Base-by-base conservation (phyloP, 257 asterid species). In the Petunia secreta region DNA sequence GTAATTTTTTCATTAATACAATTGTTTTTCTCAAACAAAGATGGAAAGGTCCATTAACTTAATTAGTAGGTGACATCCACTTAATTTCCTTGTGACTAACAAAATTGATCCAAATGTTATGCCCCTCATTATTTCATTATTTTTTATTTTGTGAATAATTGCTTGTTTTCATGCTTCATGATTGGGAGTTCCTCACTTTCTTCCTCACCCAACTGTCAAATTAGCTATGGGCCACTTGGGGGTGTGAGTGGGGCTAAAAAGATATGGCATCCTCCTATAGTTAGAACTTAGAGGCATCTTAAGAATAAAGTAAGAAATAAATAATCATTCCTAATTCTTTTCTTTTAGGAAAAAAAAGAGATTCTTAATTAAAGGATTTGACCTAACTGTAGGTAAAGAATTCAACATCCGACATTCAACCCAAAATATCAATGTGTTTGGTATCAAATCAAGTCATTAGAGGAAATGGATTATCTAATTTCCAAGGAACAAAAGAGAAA, bases 301-400 rank as follows among this genome's bases (percentile, higher is more conserved):
- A 80, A 41, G 78, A 52, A 68, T 81, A 88, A 89, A 89, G 90
- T 55, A 81, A 84, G 55, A 80, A 65, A n/a, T 63, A 36, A n/a
- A 75, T 78, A 41, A 85, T 91, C 60, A 86, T 85, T 83, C 40
- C 4, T 59, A 58, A 75, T 80, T 74, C 71, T 16, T 71, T 71
- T 58, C 59, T 74, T 65, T 67, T 14, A 25, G 38, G 8, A 46
- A 25, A 79, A 8, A 36, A n/a, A 41, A 76, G 16, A 40, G 43
- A 76, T 58, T 67, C 14, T 62, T 62, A 34, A 36, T 74, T 74
- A 57, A 34, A n/a, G 13, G 46, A 36, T 5, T 62, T 77, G 34
- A 76, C 69, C 60, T 58, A 16, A 76, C 54, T 58, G 58, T 58
- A 37, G 57, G 80, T 76, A 36, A 76, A 41, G 80, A 58, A 62